Conservation (phyloP, 331 rosid genomes). For the Acacia concinna region DNA sequence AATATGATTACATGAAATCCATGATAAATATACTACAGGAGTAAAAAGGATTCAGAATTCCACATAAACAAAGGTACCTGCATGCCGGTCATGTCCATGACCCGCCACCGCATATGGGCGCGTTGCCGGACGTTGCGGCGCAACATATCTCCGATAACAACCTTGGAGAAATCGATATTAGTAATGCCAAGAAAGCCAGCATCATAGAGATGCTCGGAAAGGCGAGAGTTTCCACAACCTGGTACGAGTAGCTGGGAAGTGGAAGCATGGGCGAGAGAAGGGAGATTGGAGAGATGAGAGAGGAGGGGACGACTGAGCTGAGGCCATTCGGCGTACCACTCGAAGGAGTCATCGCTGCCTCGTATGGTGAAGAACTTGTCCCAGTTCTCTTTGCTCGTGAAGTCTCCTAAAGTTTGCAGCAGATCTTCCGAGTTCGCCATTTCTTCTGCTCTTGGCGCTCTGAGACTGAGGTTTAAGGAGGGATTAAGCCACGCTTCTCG, state of each 20-base stretch:
- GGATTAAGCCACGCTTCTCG: neutral
- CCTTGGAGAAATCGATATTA: slow-evolving; percentile 87
- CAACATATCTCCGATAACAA: slow-evolving; percentile 84
- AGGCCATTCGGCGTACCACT: slow-evolving; percentile 94
- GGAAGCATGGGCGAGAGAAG: neutral
- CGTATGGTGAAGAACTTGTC: slow-evolving; percentile 94
- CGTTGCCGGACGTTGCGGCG: slow-evolving; percentile 88
- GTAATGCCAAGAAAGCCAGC: slow-evolving; percentile 63
- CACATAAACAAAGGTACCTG: slow-evolving; percentile 44
- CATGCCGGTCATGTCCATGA: slow-evolving; percentile 93
- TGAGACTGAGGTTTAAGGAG: slow-evolving; percentile 8
- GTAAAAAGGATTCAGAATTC: neutral
- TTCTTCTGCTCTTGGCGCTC: neutral
- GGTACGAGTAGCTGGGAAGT: slow-evolving; percentile 64
- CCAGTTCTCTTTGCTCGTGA: slow-evolving; percentile 93
- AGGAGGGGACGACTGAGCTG: slow-evolving; percentile 60
- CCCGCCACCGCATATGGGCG: slow-evolving; percentile 91
- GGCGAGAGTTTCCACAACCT: slow-evolving; percentile 89
- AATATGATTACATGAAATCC: neutral
- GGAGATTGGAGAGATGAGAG: slow-evolving; percentile 43
- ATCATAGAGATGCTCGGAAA: slow-evolving; percentile 87
- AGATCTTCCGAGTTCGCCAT: slow-evolving; percentile 43
- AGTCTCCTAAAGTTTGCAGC: slow-evolving; percentile 76
- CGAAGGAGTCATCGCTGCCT: slow-evolving; percentile 63
- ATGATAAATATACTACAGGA: neutral